Base-by-base conservation (phyloP, 345 rosid genomes). In the Pistacia integerrima region DNA sequence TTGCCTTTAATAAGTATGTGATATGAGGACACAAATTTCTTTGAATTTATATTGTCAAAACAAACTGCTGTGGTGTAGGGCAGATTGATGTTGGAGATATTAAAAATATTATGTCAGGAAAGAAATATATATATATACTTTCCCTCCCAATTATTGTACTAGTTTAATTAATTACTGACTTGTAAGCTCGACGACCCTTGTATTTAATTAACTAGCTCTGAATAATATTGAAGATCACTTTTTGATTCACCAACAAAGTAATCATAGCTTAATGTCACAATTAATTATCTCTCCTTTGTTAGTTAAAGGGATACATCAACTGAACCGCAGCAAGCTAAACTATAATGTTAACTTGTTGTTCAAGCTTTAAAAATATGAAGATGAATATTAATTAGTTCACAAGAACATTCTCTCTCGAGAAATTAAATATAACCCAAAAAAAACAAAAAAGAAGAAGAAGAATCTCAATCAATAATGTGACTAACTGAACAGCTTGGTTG, bases 401-500 rank as follows among this genome's bases (percentile, higher is more conserved):
- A 8, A 70, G 25, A 36, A 35, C 44, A 35, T 30, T 35, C 61
- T 55, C 28, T 70, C 25, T 52, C 64, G 16, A 8, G 46, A 41
- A 67, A 33, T 13, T 3, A 60, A 33, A 35, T 2, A 22, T 62
- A 62, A 55, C 46, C 56, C 5, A 2, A 38, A 2, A 38, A 38
- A 38, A 38, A 38, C 2, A 38, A 38, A 38, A 5, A 38, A 4
- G 60, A 1, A 2, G 6, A 25, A 4, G 17, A 61, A 61, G 36
- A 67, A 60, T 73, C 56, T 62, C 70, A 38, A 74, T 54, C 57
- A 67, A 46, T 14, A 22, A 46, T 33, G 56, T 64, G 57, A 64
- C 14, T 22, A 57, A 75, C 41, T 48, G 69, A 57, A 75, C 58
- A 70, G 62, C 76, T 56, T 16, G 54, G 41, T 56, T 64, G 61